phyloP scores from a whole-genome alignment of 805 yeast species.

The Candida patagonica region DNA sequence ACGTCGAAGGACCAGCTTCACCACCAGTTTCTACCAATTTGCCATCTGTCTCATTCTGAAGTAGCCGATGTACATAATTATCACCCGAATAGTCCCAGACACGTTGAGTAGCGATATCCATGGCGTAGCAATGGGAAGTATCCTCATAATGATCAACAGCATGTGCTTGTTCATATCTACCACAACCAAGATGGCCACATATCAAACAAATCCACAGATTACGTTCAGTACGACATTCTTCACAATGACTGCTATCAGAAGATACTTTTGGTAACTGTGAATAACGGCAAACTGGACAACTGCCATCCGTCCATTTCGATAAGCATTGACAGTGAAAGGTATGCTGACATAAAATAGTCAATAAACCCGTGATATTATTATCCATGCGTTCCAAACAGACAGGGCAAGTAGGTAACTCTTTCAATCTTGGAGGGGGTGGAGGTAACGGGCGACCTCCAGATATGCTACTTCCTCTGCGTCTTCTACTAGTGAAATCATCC shows the following conservation, averaged over 20 bases:
- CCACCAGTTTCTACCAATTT: constrained; percentile 57
- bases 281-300: constrained; percentile 86
- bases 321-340: constrained; percentile 86
- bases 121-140: constrained; percentile 81
- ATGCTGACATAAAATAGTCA: constrained; percentile 88
- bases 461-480: constrained; percentile 9
- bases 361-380: constrained; percentile 63
- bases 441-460: constrained; percentile 11
- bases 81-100: constrained; percentile 96
- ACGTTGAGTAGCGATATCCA: constrained; percentile 75
- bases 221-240: constrained; percentile 43
- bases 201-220: constrained; percentile 84
- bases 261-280: constrained; percentile 29
- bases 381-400: constrained; percentile 89
- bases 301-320: constrained; percentile 80
- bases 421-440: constrained; percentile 23
- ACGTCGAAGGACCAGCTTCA: neutral
- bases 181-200: constrained; percentile 91
- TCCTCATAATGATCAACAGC: constrained; percentile 71
- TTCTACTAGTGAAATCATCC: constrained; percentile 55
- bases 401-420: constrained; percentile 85
- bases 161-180: constrained; percentile 77
- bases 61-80: constrained; percentile 75
- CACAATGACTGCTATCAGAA: constrained; percentile 12
- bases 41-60: constrained; percentile 82